These are phyloP conservation scores for Dacryopinax primogenitus DNA, from an alignment of 768 basidiomycete species.

Conservation along the genomic window DNA sequence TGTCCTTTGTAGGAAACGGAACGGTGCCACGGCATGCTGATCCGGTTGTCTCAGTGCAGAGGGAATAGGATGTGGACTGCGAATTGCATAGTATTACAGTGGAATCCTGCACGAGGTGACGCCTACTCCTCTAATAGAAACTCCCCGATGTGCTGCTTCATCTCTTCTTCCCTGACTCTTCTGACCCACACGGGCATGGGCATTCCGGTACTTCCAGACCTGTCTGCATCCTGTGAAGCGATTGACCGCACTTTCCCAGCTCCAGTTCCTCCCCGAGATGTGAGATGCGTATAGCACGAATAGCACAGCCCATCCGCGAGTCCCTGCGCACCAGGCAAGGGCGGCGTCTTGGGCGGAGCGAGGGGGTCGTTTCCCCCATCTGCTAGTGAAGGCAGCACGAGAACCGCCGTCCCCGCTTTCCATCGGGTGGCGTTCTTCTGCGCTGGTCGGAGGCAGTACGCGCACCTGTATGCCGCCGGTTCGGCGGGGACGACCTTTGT, in stretches of 20 bases:
- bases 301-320: conserved; percentile 38
- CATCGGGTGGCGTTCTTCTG: conserved; percentile 56
- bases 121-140: conserved; percentile 17
- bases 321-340: conserved; percentile 26
- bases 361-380: conserved; percentile 12
- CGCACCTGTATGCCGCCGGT: conserved; percentile 37
- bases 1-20: no score
- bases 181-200: neutral
- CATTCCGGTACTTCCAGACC: neutral
- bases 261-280: conserved; percentile 30
- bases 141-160: conserved; percentile 14
- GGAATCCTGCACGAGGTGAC: no score
- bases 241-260: neutral
- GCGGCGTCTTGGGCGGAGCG: conserved; percentile 19
- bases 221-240: neutral
- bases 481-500: conserved; percentile 61
- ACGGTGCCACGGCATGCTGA: no score
- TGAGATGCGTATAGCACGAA: conserved; percentile 47
- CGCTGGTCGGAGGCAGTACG: conserved; percentile 57
- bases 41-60: no score
- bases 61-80: no score
- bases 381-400: conserved; percentile 28
- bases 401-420: conserved; percentile 63
- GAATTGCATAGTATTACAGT: no score
- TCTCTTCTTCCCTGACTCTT: neutral